Conservation (phyloP, 23 red algal species). For the Gracilaria domingensis region DNA sequence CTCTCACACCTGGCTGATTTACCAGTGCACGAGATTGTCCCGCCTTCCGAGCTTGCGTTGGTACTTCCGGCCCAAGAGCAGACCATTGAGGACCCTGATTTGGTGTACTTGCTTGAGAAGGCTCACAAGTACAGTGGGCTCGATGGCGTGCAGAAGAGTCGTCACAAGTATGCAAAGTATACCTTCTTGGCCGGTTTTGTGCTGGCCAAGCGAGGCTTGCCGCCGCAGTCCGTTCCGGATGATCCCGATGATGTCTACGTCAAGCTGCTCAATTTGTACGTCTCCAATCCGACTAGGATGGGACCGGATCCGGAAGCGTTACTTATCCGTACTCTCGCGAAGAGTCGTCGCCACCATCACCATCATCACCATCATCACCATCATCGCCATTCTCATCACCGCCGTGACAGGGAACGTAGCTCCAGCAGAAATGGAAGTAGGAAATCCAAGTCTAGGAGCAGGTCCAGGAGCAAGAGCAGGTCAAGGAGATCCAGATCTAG, state of each 20-base stretch:
- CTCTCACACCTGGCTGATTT: neutral
- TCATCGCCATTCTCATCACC: slow-evolving; percentile 34
- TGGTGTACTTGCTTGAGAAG: slow-evolving; percentile 38
- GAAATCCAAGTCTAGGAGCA: slow-evolving; percentile 11
- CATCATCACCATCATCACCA: slow-evolving; percentile 32
- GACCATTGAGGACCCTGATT: slow-evolving; percentile 1
- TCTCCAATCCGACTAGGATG: slow-evolving; percentile 19
- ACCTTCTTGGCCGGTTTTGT: slow-evolving; percentile 52
- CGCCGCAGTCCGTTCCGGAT: slow-evolving; percentile 36
- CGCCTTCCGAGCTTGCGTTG: slow-evolving; percentile 34
- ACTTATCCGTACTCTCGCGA: slow-evolving; percentile 9
- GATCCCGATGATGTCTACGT: slow-evolving; percentile 50
- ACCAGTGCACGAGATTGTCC: slow-evolving; percentile 19
- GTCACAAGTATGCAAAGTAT: slow-evolving; percentile 67
- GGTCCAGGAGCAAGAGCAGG: slow-evolving; percentile 27
- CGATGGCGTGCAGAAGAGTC: neutral
- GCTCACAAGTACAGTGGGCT: slow-evolving; percentile 36
- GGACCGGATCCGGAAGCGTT: slow-evolving; percentile 37
- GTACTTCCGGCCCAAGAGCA: slow-evolving; percentile 5
- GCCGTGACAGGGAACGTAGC: slow-evolving; percentile 8
- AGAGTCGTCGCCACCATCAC: slow-evolving; percentile 20
- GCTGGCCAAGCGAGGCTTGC: slow-evolving; percentile 55
- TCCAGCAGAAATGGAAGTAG: slow-evolving; percentile 19
- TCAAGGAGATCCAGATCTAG: slow-evolving; percentile 6
- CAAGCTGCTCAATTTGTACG: slow-evolving; percentile 39